Base-by-base conservation (phyloP, 1,284 basidiomycete genomes). In the Anthracocystis setariae region DNA sequence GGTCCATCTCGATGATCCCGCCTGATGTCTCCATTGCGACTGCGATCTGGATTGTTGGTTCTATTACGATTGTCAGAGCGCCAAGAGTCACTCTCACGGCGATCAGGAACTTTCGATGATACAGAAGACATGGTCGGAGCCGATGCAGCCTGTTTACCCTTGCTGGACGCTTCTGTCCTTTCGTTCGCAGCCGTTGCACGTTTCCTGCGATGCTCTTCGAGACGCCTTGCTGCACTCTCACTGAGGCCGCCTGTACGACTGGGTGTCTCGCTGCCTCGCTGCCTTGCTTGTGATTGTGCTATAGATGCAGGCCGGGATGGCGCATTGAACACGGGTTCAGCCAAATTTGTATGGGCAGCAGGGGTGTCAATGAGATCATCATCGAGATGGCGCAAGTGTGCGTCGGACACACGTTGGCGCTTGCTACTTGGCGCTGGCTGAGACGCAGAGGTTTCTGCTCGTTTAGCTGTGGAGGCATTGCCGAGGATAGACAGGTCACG, bases 391-490 rank as follows among this genome's bases (percentile, higher is more conserved):
- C 60, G 43, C 20, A 63, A 51, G 21, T 60, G 55, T 3, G 62
- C 52, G 40, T 47, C 38, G 8, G 59, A 50, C n/a, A 69, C 46
- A 8, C 65, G 52, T 13, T 56, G 62, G 5, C 67, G 62, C 46
- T 65, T 63, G 38, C 42, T 72, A 52, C 52, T 84, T 82, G 40
- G 21, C 20, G 3, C 13, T 87, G 88, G 38, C 20, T 4, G 18
- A 29, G 29, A 27, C n/a, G 10, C 15, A 3, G 35, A 37, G 10
- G n/a, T n/a, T 9, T 66, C 58, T 17, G 57, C 32, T n/a, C 64
- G 86, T 84, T 96, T 97, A 81, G 94, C 92, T 58, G 88, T 89
- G 0, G 94, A 94, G 2, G 97, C 86, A 32, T 87, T 87, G 82
- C 98, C 94, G 88, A 82, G 88, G 86, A 65, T 86, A 85, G 85